Percentiles rank a stretch among this genome's conserved stretches.
Conservation (phyloP, 768 basidiomycete species). For the Mycena floridula region DNA sequence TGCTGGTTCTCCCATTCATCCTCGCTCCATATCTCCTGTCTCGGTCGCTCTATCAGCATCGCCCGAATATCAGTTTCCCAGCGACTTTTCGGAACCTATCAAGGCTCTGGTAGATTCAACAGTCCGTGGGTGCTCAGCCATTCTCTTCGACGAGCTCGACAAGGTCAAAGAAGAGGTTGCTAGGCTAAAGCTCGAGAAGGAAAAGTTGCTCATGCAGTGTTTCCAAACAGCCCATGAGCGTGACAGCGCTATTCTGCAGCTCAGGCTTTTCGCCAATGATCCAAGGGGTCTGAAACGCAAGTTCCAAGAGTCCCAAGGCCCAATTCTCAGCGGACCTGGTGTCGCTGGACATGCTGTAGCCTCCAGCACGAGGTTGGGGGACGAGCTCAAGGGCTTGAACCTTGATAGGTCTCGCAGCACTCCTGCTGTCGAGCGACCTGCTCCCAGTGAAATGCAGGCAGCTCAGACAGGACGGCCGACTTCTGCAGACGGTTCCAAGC, state of each 20-base stretch:
- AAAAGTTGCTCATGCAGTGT: neutral
- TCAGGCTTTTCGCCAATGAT: neutral
- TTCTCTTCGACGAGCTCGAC: neutral
- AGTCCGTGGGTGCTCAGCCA: neutral
- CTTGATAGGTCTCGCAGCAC: no score
- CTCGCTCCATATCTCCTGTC: neutral
- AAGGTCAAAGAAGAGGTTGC: neutral
- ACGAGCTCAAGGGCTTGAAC: no score
- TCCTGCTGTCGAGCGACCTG: no score
- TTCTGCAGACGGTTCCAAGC: neutral
- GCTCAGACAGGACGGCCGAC: no score
- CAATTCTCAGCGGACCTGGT: no score
- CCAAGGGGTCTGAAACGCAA: neutral
- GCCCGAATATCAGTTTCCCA: neutral
- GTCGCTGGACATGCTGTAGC: no score
- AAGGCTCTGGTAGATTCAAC: neutral
- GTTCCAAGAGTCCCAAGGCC: no score
- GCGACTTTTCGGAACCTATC: neutral
- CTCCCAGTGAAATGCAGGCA: no score
- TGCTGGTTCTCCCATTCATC: neutral
- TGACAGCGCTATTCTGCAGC: neutral
- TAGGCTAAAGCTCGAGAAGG: neutral
- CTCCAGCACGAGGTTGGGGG: no score
- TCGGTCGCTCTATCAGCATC: neutral
- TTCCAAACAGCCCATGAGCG: neutral